Evolutionary conservation across 768 basidiomycete genomes (phyloP).

Genomic region (Polyporus arcularius): DNA sequence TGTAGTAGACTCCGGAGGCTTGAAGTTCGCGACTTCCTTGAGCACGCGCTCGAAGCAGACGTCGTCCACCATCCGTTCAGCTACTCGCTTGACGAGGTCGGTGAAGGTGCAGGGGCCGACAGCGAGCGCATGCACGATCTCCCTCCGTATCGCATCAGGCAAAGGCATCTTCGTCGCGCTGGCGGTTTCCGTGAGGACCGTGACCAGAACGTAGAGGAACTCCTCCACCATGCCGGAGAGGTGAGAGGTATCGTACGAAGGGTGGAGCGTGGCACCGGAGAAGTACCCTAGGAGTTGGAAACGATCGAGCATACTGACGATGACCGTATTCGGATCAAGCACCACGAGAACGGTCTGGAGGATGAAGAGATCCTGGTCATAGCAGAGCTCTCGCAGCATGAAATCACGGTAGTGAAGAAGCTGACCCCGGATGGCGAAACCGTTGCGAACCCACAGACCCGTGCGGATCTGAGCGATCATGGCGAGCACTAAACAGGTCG

Average conservation of each 20-base stretch:
- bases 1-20: slow-evolving; percentile 71
- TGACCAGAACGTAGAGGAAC: slow-evolving; percentile 83
- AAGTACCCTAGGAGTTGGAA: slow-evolving; percentile 85
- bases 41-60: slow-evolving; percentile 80
- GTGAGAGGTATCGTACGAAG: slow-evolving; percentile 68
- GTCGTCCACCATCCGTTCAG: slow-evolving; percentile 87
- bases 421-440: slow-evolving; percentile 93
- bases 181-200: slow-evolving; percentile 80
- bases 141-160: slow-evolving; percentile 66
- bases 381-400: slow-evolving; percentile 92
- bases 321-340: slow-evolving; percentile 74
- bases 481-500: slow-evolving; percentile 57
- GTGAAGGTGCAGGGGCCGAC: slow-evolving; percentile 88
- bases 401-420: slow-evolving; percentile 95
- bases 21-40: slow-evolving; percentile 77
- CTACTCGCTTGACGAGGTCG: slow-evolving; percentile 87
- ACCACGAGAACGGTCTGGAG: slow-evolving; percentile 83
- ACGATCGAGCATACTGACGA: slow-evolving; percentile 87
- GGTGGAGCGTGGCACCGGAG: slow-evolving; percentile 58
- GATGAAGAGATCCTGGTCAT: slow-evolving; percentile 93
- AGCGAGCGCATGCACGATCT: slow-evolving; percentile 89
- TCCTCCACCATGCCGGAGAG: slow-evolving; percentile 90
- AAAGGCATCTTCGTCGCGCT: slow-evolving; percentile 71
- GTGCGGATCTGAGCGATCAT: slow-evolving; percentile 96
- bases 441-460: slow-evolving; percentile 97